Base-by-base conservation (phyloP, 2,329 filamentous ascomycete species). In the Arthrobotrys conoides region DNA sequence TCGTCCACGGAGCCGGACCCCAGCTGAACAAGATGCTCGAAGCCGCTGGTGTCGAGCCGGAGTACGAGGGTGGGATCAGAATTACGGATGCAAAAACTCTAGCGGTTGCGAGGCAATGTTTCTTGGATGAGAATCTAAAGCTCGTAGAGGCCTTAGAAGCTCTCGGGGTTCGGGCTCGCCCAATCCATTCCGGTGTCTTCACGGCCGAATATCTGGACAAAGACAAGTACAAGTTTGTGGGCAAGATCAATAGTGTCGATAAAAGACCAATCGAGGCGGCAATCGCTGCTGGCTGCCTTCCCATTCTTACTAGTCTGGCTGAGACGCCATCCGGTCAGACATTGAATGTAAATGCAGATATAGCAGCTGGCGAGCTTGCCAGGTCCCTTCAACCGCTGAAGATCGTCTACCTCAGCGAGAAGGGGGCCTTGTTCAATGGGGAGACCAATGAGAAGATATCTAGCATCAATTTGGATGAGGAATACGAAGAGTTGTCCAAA, bases 401-500 rank as follows among this genome's bases (percentile, higher is more conserved):
- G 90, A 95, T 98, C 79, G 94, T 99, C 77, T 99, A 97, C 84
- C 88, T 98, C n/a, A 96, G 94, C 4, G 96, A 99, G 87, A 98
- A 98, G 88, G 96, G 96, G 63, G 96, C 95, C 6, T 87, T 99
- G 38, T 97, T 97, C 86, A 93, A 98, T 84, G 94, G 94, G 76
- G 93, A 97, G 80, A 93, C 91, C n/a, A 92, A 92, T 76, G 91
- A 95, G 87, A 97, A 97, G 87, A 98, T 98, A 83, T 97, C 95
- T 5, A 93, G 92, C 76, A 98, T 98, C 86, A 98, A 98, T 86
- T 88, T 99, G 73, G 96, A 99, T 83, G 94, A 97, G 85, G 96
- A 99, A 86, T 98, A 93, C 83, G 93, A 97, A 76, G 89, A 93
- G 83, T 89, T 97, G 83, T 97, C 98, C 93, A 88, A 90, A 72